These are phyloP conservation scores for Annona squamosa DNA, from an alignment of 164 flowering plant genomes.

Conservation along the genomic window DNA sequence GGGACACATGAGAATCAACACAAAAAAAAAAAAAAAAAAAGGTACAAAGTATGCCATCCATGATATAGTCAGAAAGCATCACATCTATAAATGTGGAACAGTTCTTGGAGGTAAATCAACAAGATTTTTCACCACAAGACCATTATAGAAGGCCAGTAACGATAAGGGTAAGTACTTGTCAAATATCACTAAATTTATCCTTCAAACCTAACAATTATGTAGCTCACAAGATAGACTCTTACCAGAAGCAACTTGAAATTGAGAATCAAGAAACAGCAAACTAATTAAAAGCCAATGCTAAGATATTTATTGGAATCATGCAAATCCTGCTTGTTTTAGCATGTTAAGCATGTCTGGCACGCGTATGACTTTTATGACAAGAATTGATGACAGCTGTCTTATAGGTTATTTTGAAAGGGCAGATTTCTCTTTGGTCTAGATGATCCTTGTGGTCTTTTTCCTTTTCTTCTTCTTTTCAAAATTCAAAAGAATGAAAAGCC, in stretches of 20 bases:
- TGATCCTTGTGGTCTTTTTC: too few species aligned
- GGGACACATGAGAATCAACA: constrained; percentile 13
- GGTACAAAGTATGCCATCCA: not conserved
- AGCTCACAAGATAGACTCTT: not conserved
- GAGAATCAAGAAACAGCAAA: not conserved
- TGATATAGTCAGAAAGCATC: not conserved
- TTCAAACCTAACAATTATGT: not conserved
- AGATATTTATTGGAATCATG: too few species aligned
- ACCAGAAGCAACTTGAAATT: not conserved
- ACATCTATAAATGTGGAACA: not conserved
- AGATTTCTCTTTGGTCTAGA: too few species aligned
- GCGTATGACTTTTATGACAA: too few species aligned
- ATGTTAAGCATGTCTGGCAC: too few species aligned
- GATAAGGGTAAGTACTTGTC: not conserved
- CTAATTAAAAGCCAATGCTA: not conserved
- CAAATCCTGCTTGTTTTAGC: too few species aligned
- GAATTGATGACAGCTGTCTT: too few species aligned
- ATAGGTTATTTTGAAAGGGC: too few species aligned
- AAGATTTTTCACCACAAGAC: not conserved
- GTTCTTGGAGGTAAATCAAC: not conserved
- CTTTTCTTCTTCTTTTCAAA: too few species aligned
- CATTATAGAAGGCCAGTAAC: not conserved
- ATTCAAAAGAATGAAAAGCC: not conserved
- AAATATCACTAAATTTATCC: too few species aligned
- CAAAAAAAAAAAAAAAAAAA: not conserved